These are phyloP conservation scores for Oryza meridionalis DNA, from an alignment of 176 grass and related monocot species.

Conservation along the genomic window DNA sequence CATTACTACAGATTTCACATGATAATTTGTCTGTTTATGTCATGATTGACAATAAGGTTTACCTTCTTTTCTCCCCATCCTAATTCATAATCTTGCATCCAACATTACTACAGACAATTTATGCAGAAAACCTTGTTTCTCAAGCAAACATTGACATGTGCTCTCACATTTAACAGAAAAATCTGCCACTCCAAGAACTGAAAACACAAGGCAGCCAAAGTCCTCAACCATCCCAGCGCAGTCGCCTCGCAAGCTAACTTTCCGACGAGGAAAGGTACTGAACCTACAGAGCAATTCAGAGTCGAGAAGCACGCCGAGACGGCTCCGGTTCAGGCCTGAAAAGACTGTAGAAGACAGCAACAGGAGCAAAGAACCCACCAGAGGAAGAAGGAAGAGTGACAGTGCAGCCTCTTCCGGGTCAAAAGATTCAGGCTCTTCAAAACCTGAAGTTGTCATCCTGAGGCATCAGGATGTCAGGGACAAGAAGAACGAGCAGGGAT, in stretches of 20 bases:
- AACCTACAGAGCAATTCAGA: slow-evolving; percentile 35
- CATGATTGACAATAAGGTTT: background rate
- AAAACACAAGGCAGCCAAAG: slow-evolving; percentile 33
- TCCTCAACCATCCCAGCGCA: background rate
- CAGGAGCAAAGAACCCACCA: slow-evolving; percentile 17
- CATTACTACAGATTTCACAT: background rate
- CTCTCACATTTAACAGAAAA: slow-evolving; percentile 11
- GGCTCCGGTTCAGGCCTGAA: slow-evolving; percentile 49
- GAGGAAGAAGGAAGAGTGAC: slow-evolving; percentile 19
- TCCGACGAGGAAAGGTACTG: slow-evolving; percentile 58
- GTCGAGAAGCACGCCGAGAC: slow-evolving; percentile 14
- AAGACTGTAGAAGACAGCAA: slow-evolving; percentile 13
- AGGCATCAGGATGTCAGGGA: slow-evolving; percentile 50
- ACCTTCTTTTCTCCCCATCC: background rate
- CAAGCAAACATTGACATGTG: background rate
- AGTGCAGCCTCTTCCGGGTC: background rate
- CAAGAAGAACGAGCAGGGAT: slow-evolving; percentile 42
- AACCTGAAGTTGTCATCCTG: slow-evolving; percentile 47
- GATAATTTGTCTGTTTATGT: background rate
- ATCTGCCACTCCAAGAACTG: slow-evolving; percentile 20
- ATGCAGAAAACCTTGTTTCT: background rate
- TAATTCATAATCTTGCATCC: background rate
- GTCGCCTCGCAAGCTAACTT: slow-evolving; percentile 48
- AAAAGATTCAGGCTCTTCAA: slow-evolving; percentile 8
- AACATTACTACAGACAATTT: background rate